Base-by-base conservation (phyloP, 768 basidiomycete genomes). In the Pleurotus giganteus region DNA sequence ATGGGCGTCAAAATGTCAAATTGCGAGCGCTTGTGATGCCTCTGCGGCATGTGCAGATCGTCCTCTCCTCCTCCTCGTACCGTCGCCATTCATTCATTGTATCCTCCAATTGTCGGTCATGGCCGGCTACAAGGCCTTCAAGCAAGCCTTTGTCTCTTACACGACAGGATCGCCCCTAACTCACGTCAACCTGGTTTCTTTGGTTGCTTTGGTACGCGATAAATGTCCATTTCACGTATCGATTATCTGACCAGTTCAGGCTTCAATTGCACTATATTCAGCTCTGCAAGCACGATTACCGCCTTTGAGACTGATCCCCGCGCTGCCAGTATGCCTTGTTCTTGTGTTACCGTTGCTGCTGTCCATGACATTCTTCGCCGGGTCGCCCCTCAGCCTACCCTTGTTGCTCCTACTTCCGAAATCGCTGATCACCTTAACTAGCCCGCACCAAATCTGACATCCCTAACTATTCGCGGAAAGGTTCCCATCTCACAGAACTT, bases 321-420 rank as follows among this genome's bases (percentile, higher is more conserved):
- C 82, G 53, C 42, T 71, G 11, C 49, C 74, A 29, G 85, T 92
- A 66, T 91, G 83, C 76, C 32, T 75, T 6, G 66, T 89, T 8
- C 79, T 95, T 9, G 80, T 86, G 5, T 51, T 90, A 0, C 96
- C 96, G 0, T 74, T 95, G n/a, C 74, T 94, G 2, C 74, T 95
- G 7, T 87, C 84, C 2, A 82, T 97, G 71, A 96, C 96, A 0
- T 52, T 88, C 26, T 87, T 85, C 61, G 86, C 92, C 0, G 68
- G 79, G 27, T 68, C 69, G 9, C 87, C 92, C 0, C 60, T 70
- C 2, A 49, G 73, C 2, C 76, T 94, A 51, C 79, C 80, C 11
- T 12, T 77, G 0, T 52, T 79, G 1, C 65, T 92, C 1, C 58
- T 81, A 2, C 52, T 76, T 19, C 80, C 80, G 4, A 74, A n/a